A percentile compares a stretch with the other conserved stretches of the same genome.
Conservation (phyloP, 257 asterid genomes). For the Lithospermum erythrorhizon region DNA sequence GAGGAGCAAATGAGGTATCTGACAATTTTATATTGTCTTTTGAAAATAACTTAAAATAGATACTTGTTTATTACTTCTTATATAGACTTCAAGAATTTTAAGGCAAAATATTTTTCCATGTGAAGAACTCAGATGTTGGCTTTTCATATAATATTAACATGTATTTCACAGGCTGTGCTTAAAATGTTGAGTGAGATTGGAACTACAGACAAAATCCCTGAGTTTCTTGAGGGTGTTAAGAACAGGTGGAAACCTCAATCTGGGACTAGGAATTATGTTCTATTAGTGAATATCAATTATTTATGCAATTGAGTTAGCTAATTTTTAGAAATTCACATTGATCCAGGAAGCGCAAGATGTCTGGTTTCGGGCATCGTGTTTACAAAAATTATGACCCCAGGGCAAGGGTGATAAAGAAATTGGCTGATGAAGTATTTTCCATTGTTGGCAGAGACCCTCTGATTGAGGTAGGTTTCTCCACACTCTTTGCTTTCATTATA, state of each 20-base stretch:
- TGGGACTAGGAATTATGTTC: background rate
- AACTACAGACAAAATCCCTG: conserved; percentile 74
- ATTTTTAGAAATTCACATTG: conserved; percentile 6
- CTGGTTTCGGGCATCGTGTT: conserved; percentile 99
- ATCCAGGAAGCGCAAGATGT: conserved; percentile 94
- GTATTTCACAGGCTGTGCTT: conserved; percentile 73
- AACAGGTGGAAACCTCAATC: conserved; percentile 42
- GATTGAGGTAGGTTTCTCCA: conserved; percentile 51
- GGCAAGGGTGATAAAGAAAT: conserved; percentile 87
- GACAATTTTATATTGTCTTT: background rate
- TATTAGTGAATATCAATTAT: background rate
- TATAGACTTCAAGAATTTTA: background rate
- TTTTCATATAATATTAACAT: conserved; percentile 8
- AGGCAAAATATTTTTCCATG: background rate
- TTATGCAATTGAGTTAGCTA: background rate
- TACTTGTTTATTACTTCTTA: background rate
- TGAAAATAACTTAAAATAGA: too few relatives aligned
- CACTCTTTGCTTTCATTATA: background rate
- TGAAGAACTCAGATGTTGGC: background rate
- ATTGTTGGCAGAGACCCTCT: conserved; percentile 99
- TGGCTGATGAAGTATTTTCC: conserved; percentile 95
- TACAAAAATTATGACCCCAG: conserved; percentile 98
- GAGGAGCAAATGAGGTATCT: conserved; percentile 99
- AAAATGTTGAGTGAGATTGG: conserved; percentile 98
- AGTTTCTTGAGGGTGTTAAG: conserved; percentile 93